Percentiles rank a stretch among this genome's conserved stretches.
phyloP scores from a whole-genome alignment of 192 early-diverging fungal species.

The Coemansia sp. region DNA sequence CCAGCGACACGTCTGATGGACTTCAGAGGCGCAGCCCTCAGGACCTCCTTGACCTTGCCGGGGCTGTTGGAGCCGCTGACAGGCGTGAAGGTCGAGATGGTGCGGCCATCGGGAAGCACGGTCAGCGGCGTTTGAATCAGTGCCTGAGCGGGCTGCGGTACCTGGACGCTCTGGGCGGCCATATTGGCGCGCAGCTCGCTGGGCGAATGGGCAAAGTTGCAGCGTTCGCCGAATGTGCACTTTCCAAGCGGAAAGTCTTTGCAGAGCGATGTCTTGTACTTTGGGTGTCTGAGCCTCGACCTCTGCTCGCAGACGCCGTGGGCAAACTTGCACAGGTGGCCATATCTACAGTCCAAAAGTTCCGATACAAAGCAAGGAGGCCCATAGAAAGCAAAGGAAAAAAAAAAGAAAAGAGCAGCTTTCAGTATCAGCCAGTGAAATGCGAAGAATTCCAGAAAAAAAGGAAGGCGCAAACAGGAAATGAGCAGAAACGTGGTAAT shows the following conservation, averaged over 20 bases:
- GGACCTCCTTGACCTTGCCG: not conserved
- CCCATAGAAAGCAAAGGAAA: not conserved
- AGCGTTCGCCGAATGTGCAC: slow-evolving; percentile 92
- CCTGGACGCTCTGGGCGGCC: not conserved
- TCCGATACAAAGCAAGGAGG: no score
- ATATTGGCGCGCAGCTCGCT: slow-evolving; percentile 49
- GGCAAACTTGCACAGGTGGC: slow-evolving; percentile 91
- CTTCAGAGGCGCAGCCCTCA: not conserved
- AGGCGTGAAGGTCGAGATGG: slow-evolving; percentile 35
- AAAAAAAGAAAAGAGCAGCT: not conserved
- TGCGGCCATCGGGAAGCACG: slow-evolving; percentile 41
- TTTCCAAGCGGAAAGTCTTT: slow-evolving; percentile 84
- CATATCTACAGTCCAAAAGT: slow-evolving; percentile 64
- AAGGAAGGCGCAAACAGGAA: not conserved
- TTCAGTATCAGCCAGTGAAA: not conserved
- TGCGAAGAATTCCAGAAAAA: not conserved
- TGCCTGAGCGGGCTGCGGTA: slow-evolving; percentile 11
- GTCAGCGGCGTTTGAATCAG: slow-evolving; percentile 33
- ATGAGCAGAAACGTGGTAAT: no score
- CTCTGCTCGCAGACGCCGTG: slow-evolving; percentile 79
- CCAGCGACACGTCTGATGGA: slow-evolving; percentile 10
- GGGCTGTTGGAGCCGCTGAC: slow-evolving; percentile 4
- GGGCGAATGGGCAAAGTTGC: slow-evolving; percentile 83
- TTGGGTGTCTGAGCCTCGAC: slow-evolving; percentile 77
- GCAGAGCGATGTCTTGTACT: slow-evolving; percentile 95